Percentiles rank a stretch among this genome's conserved stretches.
These are phyloP conservation scores for Lodderomyces oxycetoniae DNA, from an alignment of 1,139 yeast species.

Conservation along the genomic window DNA sequence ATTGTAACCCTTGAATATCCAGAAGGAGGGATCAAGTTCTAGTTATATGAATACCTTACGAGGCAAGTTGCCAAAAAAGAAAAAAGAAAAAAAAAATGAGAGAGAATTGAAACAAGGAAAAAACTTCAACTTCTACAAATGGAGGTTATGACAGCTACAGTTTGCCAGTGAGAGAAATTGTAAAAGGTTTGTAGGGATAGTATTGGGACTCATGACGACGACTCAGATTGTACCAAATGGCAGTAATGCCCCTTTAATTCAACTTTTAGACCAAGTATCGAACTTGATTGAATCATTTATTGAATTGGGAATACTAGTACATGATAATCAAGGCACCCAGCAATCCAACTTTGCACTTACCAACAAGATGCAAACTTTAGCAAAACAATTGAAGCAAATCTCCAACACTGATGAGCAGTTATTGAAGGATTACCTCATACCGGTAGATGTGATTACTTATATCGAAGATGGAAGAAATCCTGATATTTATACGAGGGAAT, in stretches of 20 bases:
- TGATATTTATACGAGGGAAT: constrained; percentile 92
- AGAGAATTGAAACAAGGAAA: too few relatives aligned
- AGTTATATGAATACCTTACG: background rate
- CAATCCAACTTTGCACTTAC: constrained; percentile 43
- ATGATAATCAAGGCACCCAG: constrained; percentile 84
- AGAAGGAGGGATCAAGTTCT: background rate
- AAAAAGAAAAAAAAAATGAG: constrained; percentile 1
- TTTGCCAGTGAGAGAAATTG: too few relatives aligned
- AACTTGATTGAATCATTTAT: constrained; percentile 77
- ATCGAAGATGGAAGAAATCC: constrained; percentile 97
- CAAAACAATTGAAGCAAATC: constrained; percentile 28
- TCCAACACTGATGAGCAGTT: background rate
- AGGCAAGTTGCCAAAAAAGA: constrained; percentile 5
- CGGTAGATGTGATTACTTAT: constrained; percentile 74
- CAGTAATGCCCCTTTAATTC: constrained; percentile 40
- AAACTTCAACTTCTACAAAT: too few relatives aligned
- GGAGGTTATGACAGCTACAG: too few relatives aligned
- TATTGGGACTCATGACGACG: constrained; percentile 39
- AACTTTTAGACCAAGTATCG: constrained; percentile 58
- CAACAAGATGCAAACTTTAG: constrained; percentile 39
- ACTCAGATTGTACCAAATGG: constrained; percentile 24
- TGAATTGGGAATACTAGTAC: constrained; percentile 85
- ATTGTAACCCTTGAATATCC: constrained; percentile 1
- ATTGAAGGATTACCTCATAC: constrained; percentile 47
- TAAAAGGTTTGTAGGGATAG: too few relatives aligned